Base-by-base conservation (phyloP, 108 stramenopile genomes). In the Pseudonitzschia multiseries region DNA sequence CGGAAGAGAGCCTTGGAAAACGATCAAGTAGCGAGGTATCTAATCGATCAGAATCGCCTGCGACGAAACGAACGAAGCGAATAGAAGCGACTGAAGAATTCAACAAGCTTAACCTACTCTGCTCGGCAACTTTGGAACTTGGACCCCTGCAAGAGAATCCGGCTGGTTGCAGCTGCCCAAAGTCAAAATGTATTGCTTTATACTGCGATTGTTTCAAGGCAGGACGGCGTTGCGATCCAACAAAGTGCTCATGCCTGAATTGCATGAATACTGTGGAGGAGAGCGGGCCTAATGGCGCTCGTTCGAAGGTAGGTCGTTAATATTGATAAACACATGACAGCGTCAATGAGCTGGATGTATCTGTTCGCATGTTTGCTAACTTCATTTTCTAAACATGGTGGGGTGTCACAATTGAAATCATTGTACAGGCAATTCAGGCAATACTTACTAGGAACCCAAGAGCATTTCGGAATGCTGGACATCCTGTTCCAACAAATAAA, bases 141-240 rank as follows among this genome's bases (percentile, higher is more conserved):
- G 82, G 85, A 33, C 82, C 85, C 8, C 69, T 83, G 29, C 76
- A 84, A 60, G 86, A 83, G 13, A 80, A 80, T 21, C 74, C 83
- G 0, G 74, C 75, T n/a, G 83, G 86, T 6, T 97, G 96, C 78
- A 89, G 89, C 67, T 97, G 96, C 82, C 86, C 88, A 42, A 86
- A 88, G 68, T 89, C 89, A 0, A 77, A 81, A 65, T 97, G 96
- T 76, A 78, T 97, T 28, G 95, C 95, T 74, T 77, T 95, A 20
- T 97, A 97, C 77, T 97, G 96, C 81, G 93, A 95, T 68, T 97
- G 96, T 77, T 97, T 97, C 74, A 91, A 94, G 64, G 83, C 85
- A 24, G 88, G 91, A 29, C 68, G 74, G 28, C 86, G 79, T 29
- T 97, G 96, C 73, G 72, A 76, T 57, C 61, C 69, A 24, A 27